phyloP scores from a whole-genome alignment of 2,329 filamentous ascomycete genomes.

The Aureobasidium sp. region DNA sequence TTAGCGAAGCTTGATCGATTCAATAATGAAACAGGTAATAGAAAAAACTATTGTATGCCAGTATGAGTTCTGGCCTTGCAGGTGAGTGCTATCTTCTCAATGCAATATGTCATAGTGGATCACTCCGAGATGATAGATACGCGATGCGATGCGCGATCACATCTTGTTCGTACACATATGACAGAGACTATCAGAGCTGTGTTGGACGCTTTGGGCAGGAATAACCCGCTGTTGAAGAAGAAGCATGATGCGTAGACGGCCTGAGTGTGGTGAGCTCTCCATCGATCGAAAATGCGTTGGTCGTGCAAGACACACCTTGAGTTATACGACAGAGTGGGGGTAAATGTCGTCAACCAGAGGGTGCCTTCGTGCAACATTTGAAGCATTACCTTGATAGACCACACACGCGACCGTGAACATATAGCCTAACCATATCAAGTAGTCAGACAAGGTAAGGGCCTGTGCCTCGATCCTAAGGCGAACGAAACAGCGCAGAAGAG shows the following conservation, averaged over 20 bases:
- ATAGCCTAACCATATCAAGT: conserved; percentile 13
- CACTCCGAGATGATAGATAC: too few relatives aligned
- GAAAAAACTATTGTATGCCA: background rate
- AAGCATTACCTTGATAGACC: conserved; percentile 4
- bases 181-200: background rate
- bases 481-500: conserved; percentile 14
- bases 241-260: conserved; percentile 13
- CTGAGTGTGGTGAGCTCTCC: background rate
- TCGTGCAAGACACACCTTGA: background rate
- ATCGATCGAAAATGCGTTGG: background rate
- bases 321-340: background rate
- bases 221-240: conserved; percentile 15
- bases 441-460: conserved; percentile 16
- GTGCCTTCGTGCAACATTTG: background rate
- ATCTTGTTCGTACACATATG: background rate
- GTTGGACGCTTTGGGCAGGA: conserved; percentile 15
- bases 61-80: background rate
- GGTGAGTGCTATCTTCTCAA: too few relatives aligned
- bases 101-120: too few relatives aligned
- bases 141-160: too few relatives aligned
- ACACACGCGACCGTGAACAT: background rate
- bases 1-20: conserved; percentile 12
- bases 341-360: background rate
- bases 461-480: conserved; percentile 12
- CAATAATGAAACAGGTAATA: conserved; percentile 13